Evolutionary conservation across 78 protist species (phyloP), one percentile per base, ranked within the genome.

Genomic region (Protostelium mycophagum): DNA sequence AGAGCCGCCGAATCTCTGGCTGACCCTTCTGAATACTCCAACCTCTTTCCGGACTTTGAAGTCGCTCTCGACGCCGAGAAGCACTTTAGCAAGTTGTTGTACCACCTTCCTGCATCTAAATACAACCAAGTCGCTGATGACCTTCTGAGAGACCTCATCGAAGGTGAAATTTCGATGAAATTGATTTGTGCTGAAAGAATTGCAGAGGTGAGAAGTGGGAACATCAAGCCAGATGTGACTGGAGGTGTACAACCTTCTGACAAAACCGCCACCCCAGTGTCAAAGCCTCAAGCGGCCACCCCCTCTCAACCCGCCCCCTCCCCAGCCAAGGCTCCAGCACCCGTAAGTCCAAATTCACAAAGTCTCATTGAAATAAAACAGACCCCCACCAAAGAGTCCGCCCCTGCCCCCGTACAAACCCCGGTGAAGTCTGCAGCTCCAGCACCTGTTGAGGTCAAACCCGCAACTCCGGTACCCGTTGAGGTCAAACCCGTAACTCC

Each of bases 11-110:
- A 93, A 28, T 88, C 95, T 0, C 29, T 93, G 29, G 91, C 95
- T 28, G 83, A 93, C 86, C 95, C 95, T 36, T 37, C 37, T 28
- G 95, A 93, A 28, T 93, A 85, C 83, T 89, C 93, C 38, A 93
- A 93, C 83, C 63, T 93, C 23, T 93, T 93, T 93, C 95, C 95
- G 84, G 89, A 37, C 0, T 91, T 89, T 86, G 94, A 91, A 1
- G 0, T 10, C 1, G 34, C 94, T 29, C 1, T 91, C 5, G 86
- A 63, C 28, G 89, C 83, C 28, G 94, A 91, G 84, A 85, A 88
- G 34, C 1, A 51, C 31, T 51, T 51, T 16, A 51, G 73, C 73
- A 51, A 51, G 73, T 25, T 5, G 16, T 51, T 51, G 73, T 51
- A 5, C 16, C 73, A 51, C 73, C 73, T 51, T 16, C 73, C 73